Evolutionary conservation across 352 stramenopile genomes (phyloP).

Genomic region (Albugo candida): DNA sequence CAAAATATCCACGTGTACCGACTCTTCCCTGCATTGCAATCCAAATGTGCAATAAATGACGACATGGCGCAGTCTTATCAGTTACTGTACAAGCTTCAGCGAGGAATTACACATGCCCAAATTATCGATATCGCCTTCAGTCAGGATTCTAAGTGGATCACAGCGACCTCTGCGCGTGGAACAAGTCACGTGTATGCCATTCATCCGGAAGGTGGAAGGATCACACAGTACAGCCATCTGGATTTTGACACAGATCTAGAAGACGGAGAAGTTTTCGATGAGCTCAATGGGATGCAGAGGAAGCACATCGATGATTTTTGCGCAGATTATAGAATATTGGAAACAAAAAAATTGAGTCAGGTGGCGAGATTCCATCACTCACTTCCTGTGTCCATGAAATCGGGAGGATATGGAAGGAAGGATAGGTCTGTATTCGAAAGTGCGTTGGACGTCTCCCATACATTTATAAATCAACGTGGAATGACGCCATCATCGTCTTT

Average conservation of each 20-base stretch:
- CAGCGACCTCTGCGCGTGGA: conserved; percentile 61
- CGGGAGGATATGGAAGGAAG: neutral
- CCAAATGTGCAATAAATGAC: conserved; percentile 7
- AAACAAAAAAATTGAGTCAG: conserved; percentile 40
- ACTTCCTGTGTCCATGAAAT: conserved; percentile 13
- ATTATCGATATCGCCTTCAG: conserved; percentile 72
- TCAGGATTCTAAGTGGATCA: conserved; percentile 72
- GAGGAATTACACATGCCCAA: conserved; percentile 67
- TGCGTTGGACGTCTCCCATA: neutral
- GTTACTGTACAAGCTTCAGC: conserved; percentile 73
- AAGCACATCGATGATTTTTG: conserved; percentile 21
- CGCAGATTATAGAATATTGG: conserved; percentile 33
- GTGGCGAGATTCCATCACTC: conserved; percentile 61
- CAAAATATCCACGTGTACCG: conserved; percentile 77
- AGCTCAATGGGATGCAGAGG: neutral
- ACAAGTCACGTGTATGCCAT: conserved; percentile 75
- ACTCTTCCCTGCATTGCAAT: conserved; percentile 34
- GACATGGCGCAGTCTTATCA: conserved; percentile 15
- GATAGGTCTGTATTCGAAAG: neutral
- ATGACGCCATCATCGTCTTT: neutral
- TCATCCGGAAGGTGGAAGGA: conserved; percentile 38
- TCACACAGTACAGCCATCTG: conserved; percentile 5
- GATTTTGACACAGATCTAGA: conserved; percentile 35
- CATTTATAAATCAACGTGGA: neutral
- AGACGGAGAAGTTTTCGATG: conserved; percentile 13